A percentile compares a stretch with the other conserved stretches of the same genome.
These are phyloP conservation scores for Chenopodium berlandieri DNA, from an alignment of 148 eudicot species.

Conservation along the genomic window DNA sequence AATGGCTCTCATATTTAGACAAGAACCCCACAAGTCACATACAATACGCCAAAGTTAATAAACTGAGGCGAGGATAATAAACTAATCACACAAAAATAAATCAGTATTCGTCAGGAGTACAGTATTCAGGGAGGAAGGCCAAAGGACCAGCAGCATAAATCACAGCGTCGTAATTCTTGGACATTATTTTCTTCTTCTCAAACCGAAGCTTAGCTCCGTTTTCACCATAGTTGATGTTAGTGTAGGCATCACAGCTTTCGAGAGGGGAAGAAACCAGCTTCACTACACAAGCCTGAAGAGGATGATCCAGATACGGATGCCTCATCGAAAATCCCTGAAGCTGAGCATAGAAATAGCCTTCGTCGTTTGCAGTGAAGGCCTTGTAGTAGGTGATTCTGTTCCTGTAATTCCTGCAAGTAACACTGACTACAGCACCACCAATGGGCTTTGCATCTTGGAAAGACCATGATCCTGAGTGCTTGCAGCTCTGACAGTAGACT, in stretches of 20 bases:
- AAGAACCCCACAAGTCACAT: constrained; percentile 16
- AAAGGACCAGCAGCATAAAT: constrained; percentile 68
- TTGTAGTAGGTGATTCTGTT: constrained; percentile 68
- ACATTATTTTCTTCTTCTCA: constrained; percentile 44
- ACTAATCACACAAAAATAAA: background rate
- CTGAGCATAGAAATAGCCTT: constrained; percentile 64
- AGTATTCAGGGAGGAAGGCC: constrained; percentile 68
- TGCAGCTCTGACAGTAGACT: constrained; percentile 88
- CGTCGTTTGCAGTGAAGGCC: constrained; percentile 33
- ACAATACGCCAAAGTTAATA: constrained; percentile 13
- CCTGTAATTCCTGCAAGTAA: constrained; percentile 70
- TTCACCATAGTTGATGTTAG: constrained; percentile 76
- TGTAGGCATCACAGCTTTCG: constrained; percentile 47
- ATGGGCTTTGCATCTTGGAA: constrained; percentile 53
- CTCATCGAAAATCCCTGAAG: constrained; percentile 53
- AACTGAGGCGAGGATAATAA: background rate
- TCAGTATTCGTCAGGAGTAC: constrained; percentile 45
- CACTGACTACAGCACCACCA: constrained; percentile 47
- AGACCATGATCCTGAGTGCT: constrained; percentile 41
- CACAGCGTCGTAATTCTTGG: constrained; percentile 54
- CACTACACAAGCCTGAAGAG: constrained; percentile 70
- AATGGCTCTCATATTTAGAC: constrained; percentile 6
- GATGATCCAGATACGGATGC: constrained; percentile 59
- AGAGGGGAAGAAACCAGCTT: constrained; percentile 74
- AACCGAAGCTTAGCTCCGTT: constrained; percentile 56